These are phyloP conservation scores for Colletotrichum kahawae DNA, from an alignment of 2,329 filamentous ascomycete genomes.

Conservation along the genomic window DNA sequence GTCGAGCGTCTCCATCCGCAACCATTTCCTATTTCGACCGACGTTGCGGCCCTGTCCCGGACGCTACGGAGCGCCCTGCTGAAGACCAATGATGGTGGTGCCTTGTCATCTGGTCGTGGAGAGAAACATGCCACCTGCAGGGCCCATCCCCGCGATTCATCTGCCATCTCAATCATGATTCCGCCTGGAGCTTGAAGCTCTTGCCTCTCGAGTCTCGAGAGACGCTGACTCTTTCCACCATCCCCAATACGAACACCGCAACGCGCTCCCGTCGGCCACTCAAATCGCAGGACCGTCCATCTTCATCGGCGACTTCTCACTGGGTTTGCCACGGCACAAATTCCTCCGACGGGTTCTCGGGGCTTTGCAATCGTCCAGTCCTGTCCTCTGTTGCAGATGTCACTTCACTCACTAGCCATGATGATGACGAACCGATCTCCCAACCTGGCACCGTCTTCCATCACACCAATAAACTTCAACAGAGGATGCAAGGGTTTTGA, in stretches of 20 bases:
- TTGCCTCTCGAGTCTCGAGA: not conserved
- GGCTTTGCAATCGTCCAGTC: not conserved
- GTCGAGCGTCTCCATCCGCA: not conserved
- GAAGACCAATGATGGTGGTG: constrained; percentile 6
- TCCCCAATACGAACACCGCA: not conserved
- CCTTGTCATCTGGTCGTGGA: not conserved
- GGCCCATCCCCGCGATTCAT: not conserved
- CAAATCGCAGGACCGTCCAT: not conserved
- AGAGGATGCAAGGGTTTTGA: not conserved
- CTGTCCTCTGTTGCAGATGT: not conserved
- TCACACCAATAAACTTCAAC: not conserved
- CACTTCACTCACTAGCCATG: not conserved
- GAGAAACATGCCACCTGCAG: not conserved
- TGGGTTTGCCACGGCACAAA: not conserved
- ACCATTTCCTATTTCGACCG: constrained; percentile 17
- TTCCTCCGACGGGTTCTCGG: not conserved
- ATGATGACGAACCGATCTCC: not conserved
- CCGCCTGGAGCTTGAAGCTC: not conserved
- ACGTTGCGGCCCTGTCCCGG: constrained; percentile 11
- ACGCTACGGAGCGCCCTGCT: not conserved
- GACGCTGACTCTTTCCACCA: not conserved
- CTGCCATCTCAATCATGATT: constrained; percentile 13
- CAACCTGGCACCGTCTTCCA: not conserved
- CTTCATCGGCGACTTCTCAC: not conserved
- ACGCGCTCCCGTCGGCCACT: not conserved